Base-by-base conservation (phyloP, 352 stramenopile species). In the Pythium brassicae region DNA sequence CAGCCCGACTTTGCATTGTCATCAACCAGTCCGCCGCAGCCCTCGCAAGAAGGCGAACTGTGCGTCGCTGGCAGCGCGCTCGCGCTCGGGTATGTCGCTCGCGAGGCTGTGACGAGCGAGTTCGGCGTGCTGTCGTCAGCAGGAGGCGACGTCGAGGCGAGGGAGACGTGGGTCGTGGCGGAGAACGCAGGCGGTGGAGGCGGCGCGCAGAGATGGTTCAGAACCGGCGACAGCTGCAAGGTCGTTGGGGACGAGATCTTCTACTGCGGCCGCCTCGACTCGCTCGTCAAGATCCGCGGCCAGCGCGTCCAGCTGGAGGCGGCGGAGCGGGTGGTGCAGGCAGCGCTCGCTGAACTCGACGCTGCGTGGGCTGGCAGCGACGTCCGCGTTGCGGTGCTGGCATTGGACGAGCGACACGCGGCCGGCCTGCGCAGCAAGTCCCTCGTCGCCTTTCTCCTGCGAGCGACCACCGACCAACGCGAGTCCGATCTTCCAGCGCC, bases 231-330 rank as follows among this genome's bases (percentile, higher is more conserved):
- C 57, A 59, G 64, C 37, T 85, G 74, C 44, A 65, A 53, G 15
- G 55, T 75, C 4, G 11, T 72, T 22, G 53, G 61, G 49, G 58
- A 52, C 19, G 48, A 56, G 29, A 32, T 89, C 4, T 87, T 69
- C 48, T 73, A 74, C 20, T 68, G 62, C 25, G 76, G 76, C 9
- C 76, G 78, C 17, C 58, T 47, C 2, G 78, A 89, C 54, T 58
- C 66, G 35, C 60, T 69, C 34, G 66, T 89, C 10, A 89, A 89
- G 50, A 71, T 87, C 53, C 62, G 73, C 25, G 78, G 78, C 29
- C 72, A 81, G 19, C 64, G 68, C 22, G 50, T 89, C 23, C 66
- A 80, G 43, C 63, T 89, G 23, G 72, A 83, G 32, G 72, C 68
- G 5, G 66, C 86, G 11, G 78, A 86, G 47, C 59, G 64, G 10